These are phyloP conservation scores for Daldinia decipiens DNA, from an alignment of 495 filamentous ascomycete genomes.

Conservation along the genomic window DNA sequence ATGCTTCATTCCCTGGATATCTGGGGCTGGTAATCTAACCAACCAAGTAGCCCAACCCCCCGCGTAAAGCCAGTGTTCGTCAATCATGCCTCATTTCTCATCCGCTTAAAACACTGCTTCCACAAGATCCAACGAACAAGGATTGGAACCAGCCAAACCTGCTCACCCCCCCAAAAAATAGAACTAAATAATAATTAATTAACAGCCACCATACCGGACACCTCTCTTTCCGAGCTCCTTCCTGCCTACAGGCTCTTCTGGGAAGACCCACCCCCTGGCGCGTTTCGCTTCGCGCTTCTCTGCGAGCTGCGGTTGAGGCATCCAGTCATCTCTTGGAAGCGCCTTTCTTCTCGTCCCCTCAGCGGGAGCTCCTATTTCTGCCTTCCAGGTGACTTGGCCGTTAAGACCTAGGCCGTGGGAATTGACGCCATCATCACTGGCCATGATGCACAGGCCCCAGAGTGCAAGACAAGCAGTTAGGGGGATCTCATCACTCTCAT, in stretches of 20 bases:
- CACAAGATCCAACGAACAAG: background rate
- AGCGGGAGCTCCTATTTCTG: slow-evolving; percentile 84
- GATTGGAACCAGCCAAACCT: slow-evolving; percentile 29
- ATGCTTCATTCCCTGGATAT: background rate
- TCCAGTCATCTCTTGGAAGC: slow-evolving; percentile 81
- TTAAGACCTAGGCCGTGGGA: slow-evolving; percentile 53
- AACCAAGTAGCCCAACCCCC: slow-evolving; percentile 3
- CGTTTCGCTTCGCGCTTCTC: slow-evolving; percentile 88
- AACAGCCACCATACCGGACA: slow-evolving; percentile 61
- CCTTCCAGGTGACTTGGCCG: slow-evolving; percentile 74
- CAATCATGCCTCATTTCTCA: slow-evolving; percentile 38
- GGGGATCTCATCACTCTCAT: slow-evolving; percentile 56
- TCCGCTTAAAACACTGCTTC: background rate
- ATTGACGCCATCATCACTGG: slow-evolving; percentile 66
- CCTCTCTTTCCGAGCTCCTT: slow-evolving; percentile 68
- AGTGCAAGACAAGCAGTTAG: slow-evolving; percentile 66
- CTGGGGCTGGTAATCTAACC: background rate
- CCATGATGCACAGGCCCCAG: slow-evolving; percentile 77
- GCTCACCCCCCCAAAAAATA: background rate
- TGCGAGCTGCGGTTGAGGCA: slow-evolving; percentile 81
- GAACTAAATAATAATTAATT: slow-evolving; percentile 13
- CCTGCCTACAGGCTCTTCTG: slow-evolving; percentile 70
- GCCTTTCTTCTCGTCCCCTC: slow-evolving; percentile 78
- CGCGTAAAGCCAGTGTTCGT: slow-evolving; percentile 16
- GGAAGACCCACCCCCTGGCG: slow-evolving; percentile 83